Conservation (phyloP, 1,284 basidiomycete species). For the Cutaneotrichosporon arboriforme region DNA sequence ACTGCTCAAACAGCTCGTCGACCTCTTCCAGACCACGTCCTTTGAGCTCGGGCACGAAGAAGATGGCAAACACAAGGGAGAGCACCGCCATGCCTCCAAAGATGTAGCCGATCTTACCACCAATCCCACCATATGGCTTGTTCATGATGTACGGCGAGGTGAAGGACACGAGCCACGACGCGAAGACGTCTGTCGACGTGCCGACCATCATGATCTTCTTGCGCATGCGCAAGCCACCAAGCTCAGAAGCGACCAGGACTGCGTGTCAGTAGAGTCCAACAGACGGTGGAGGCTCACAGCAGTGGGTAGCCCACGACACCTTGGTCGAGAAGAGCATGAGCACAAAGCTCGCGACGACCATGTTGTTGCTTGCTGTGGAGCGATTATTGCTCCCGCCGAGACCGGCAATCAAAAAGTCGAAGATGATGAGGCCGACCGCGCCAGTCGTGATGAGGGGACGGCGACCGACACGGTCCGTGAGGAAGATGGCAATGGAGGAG, state of each 20-base stretch:
- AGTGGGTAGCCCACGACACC: constrained; percentile 16
- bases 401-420: constrained; percentile 16
- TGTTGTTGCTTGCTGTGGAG: constrained; percentile 7
- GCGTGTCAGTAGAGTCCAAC: not conserved
- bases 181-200: constrained; percentile 13
- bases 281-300: constrained; percentile 5
- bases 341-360: constrained; percentile 21
- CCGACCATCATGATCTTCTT: constrained; percentile 20
- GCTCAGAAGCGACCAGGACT: constrained; percentile 17
- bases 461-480: constrained; percentile 18
- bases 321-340: constrained; percentile 19
- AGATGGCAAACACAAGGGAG: constrained; percentile 19
- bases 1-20: constrained; percentile 24
- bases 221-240: constrained; percentile 20
- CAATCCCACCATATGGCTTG: constrained; percentile 6
- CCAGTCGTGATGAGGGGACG: constrained; percentile 20
- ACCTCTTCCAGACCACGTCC: constrained; percentile 19
- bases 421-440: constrained; percentile 11
- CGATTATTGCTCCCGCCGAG: constrained; percentile 12
- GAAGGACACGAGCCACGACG: constrained; percentile 12
- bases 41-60: constrained; percentile 24
- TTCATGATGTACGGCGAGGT: constrained; percentile 17
- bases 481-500: constrained; percentile 13
- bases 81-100: constrained; percentile 12
- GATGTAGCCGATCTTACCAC: constrained; percentile 20